phyloP scores from a whole-genome alignment of 2,329 filamentous ascomycete species.

The Colletotrichum sp. region DNA sequence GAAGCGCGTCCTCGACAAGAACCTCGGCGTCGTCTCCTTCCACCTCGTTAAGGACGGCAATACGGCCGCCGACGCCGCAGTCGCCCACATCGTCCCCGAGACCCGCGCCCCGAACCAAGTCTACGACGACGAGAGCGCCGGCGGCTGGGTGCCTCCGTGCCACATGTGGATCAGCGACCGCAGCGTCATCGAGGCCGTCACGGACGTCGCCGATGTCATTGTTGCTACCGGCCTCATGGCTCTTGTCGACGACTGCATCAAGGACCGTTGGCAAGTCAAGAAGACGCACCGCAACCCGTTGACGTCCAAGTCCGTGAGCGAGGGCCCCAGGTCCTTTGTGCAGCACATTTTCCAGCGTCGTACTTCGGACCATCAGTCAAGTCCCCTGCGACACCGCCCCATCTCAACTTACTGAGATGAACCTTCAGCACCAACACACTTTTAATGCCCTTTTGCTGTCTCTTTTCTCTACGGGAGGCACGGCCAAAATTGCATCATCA shows the following conservation, averaged over 20 bases:
- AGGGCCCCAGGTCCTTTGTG: slow-evolving; percentile 38
- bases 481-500: background rate
- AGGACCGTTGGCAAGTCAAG: slow-evolving; percentile 69
- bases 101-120: slow-evolving; percentile 74
- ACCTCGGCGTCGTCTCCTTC: slow-evolving; percentile 74
- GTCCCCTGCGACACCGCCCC: slow-evolving; percentile 39
- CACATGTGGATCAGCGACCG: slow-evolving; percentile 89
- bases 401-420: slow-evolving; percentile 39
- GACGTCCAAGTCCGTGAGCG: slow-evolving; percentile 33
- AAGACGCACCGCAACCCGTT: slow-evolving; percentile 43
- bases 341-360: slow-evolving; percentile 46
- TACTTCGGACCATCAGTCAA: slow-evolving; percentile 41
- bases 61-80: slow-evolving; percentile 49
- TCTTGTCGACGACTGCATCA: slow-evolving; percentile 91
- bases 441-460: background rate
- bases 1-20: slow-evolving; percentile 75
- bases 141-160: slow-evolving; percentile 89
- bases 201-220: slow-evolving; percentile 88
- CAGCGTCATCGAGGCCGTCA: slow-evolving; percentile 69
- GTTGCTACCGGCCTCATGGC: slow-evolving; percentile 88
- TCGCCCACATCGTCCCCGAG: slow-evolving; percentile 88
- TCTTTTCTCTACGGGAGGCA: background rate
- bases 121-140: slow-evolving; percentile 74
- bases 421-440: background rate
- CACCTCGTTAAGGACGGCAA: slow-evolving; percentile 74